Evolutionary conservation across 768 basidiomycete genomes (phyloP), one percentile per base, ranked within the genome.

Genomic region (Pisolithus marmoratus): DNA sequence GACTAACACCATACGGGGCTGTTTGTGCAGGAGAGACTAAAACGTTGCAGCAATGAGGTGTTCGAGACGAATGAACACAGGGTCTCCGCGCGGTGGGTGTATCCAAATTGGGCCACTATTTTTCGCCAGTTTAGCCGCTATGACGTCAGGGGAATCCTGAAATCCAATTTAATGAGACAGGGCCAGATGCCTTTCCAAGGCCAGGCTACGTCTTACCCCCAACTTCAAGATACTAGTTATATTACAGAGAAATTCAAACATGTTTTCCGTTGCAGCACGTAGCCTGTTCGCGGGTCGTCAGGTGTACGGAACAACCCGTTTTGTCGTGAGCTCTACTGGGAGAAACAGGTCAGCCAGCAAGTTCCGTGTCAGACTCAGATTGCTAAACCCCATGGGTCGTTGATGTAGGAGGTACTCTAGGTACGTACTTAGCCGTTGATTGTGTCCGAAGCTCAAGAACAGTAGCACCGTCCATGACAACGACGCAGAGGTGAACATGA

Each of bases 391-490:
- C 5, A 2, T 12, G 31, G 31, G 11, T 34, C 24, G n/a, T 8
- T 49, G 5, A 17, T 15, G 31, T 26, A 70, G 68, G 45, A 54
- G 41, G 19, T 59, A 50, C 48, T 60, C 63, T 46, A 64, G 64
- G 68, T 69, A 50, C n/a, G 53, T 54, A 40, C 34, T 38, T 22
- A 15, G 55, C 40, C 34, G 27, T 22, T 29, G 24, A 24, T 47
- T 29, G 20, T 23, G 45, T 5, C n/a, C 49, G 48, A 34, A 60
- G 61, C n/a, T 17, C 14, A 40, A 47, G 26, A 34, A 12, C 14
- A 1, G 20, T 15, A 74, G 74, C 64, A 78, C 81, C 15, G 79
- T 82, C 71, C 82, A 81, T 55, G 78, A 79, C 43, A 83, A 82
- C 55, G 75, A 80, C 56, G 72, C 82, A 5, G 71, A 79, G 61